phyloP scores from a whole-genome alignment of 2,329 filamentous ascomycete species.

The Colletotrichum endophyticum region DNA sequence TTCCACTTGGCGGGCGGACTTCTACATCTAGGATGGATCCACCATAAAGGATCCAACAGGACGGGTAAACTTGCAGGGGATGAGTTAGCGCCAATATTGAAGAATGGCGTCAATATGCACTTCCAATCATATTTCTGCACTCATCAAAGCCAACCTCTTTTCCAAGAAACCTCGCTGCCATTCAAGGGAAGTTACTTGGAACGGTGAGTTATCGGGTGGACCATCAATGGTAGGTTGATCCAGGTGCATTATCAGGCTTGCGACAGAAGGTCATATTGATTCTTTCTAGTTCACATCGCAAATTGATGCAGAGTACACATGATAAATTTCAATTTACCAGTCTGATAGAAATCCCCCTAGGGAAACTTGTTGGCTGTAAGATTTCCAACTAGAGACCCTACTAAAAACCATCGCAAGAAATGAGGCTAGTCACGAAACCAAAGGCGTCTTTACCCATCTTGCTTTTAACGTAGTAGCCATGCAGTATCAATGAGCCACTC shows the following conservation, averaged over 20 bases:
- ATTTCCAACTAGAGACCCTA: not conserved
- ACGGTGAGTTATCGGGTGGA: not conserved
- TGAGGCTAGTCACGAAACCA: not conserved
- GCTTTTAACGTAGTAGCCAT: not conserved
- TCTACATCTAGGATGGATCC: not conserved
- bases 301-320: not conserved
- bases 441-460: not conserved
- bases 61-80: not conserved
- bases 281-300: not conserved
- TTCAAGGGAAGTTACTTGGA: not conserved
- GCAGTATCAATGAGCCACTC: not conserved
- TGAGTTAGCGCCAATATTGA: not conserved
- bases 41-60: not conserved
- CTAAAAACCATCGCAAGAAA: not conserved
- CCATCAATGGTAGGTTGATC: not conserved
- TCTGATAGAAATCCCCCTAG: not conserved
- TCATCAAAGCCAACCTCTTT: not conserved
- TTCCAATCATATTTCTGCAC: not conserved
- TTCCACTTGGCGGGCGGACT: not conserved
- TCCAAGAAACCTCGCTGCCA: fast-evolving
- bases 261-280: not conserved
- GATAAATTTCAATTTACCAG: not conserved
- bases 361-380: not conserved
- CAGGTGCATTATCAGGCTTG: not conserved
- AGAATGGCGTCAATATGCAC: not conserved